phyloP scores from a whole-genome alignment of 169 alveolate species.

The Eimeria acervulina region DNA sequence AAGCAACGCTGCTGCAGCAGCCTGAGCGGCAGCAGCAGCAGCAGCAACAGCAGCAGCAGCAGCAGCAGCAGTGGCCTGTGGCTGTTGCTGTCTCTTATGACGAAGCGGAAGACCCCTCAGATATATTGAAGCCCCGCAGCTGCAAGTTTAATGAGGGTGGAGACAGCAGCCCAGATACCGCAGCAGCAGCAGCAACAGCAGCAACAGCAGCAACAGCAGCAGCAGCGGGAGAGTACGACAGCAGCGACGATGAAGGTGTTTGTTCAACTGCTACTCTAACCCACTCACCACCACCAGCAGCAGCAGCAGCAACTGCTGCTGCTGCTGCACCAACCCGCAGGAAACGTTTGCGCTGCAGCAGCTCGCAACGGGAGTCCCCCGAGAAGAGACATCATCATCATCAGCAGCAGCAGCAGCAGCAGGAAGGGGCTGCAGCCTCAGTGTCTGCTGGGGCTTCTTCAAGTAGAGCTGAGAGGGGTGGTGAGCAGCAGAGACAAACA shows the following conservation, averaged over 20 bases:
- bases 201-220: slow-evolving; percentile 6
- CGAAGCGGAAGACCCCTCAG: neutral
- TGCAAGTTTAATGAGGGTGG: neutral
- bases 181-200: slow-evolving; percentile 37
- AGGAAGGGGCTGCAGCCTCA: neutral
- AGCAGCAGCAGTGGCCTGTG: slow-evolving; percentile 29
- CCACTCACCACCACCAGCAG: neutral
- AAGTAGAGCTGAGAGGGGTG: neutral
- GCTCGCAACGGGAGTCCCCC: slow-evolving; percentile 14
- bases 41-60: slow-evolving; percentile 34
- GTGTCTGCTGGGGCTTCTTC: neutral
- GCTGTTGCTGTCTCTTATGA: slow-evolving; percentile 32
- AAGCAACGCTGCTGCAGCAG: too few relatives aligned
- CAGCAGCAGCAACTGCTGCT: neutral
- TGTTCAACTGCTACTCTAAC: neutral
- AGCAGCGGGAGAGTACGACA: neutral
- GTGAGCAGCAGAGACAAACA: neutral
- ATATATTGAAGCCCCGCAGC: neutral
- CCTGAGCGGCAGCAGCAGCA: neutral
- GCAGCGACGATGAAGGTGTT: neutral
- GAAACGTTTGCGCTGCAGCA: slow-evolving; percentile 11
- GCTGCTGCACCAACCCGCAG: slow-evolving; percentile 1
- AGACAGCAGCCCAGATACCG: neutral
- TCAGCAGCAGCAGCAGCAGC: slow-evolving; percentile 48
- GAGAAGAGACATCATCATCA: slow-evolving; percentile 44